phyloP scores from a whole-genome alignment of 225 moss, liverwort and hornwort genomes.

The Asterella californica region DNA sequence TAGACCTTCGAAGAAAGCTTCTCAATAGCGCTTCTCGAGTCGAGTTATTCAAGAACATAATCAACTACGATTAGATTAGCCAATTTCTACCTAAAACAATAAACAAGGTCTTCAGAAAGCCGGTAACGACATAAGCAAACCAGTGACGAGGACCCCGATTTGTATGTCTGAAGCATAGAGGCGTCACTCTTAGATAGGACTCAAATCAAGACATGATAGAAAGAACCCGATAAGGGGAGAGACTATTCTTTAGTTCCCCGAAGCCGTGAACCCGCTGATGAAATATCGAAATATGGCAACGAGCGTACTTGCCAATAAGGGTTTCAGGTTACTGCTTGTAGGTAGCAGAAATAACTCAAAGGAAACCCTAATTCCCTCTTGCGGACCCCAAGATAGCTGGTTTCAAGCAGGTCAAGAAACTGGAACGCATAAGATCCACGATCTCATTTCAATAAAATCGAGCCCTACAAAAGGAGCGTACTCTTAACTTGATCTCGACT shows the following conservation, averaged over 20 bases:
- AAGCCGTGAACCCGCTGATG: not conserved
- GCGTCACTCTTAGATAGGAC: no score
- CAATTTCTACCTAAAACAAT: not conserved
- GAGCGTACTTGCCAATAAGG: not conserved
- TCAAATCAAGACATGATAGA: not conserved
- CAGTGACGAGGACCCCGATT: not conserved
- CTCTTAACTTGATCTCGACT: not conserved
- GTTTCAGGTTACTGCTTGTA: no score
- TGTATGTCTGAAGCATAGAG: no score
- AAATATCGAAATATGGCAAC: not conserved
- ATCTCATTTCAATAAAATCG: not conserved
- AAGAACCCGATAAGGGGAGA: not conserved
- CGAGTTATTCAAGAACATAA: not conserved
- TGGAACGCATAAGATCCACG: not conserved
- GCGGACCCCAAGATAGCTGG: not conserved
- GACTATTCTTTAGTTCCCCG: no score
- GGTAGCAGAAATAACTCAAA: not conserved
- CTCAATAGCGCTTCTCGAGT: not conserved
- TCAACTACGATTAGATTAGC: not conserved
- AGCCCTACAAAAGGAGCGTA: not conserved
- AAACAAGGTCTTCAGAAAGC: not conserved
- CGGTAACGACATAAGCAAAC: not conserved
- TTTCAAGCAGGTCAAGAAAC: not conserved
- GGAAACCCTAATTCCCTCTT: not conserved
- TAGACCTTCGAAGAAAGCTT: not conserved